Percentiles rank a stretch among this genome's conserved stretches.
These are phyloP conservation scores for Solanum pimpinellifolium DNA, from an alignment of 257 asterid species.

Conservation along the genomic window DNA sequence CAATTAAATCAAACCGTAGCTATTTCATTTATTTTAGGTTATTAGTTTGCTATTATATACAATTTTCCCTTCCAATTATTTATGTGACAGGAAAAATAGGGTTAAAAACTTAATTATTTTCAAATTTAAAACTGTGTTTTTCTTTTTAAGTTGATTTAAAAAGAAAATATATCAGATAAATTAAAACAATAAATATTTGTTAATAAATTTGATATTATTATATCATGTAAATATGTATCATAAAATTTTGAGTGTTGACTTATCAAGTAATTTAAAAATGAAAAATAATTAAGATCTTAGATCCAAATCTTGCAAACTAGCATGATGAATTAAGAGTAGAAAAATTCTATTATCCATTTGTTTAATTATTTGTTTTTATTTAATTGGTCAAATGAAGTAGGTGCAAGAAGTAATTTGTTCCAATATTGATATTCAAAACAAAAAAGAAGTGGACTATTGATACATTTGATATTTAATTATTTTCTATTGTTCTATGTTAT, in stretches of 20 bases:
- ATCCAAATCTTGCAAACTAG: background rate
- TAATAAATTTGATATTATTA: background rate
- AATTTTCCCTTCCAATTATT: background rate
- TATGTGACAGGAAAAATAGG: background rate
- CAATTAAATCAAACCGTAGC: too few species aligned
- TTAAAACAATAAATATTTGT: background rate
- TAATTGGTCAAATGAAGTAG: background rate
- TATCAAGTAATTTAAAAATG: background rate
- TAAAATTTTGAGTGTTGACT: background rate
- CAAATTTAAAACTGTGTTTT: background rate
- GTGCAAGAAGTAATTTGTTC: background rate
- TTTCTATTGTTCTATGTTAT: background rate
- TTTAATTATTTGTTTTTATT: background rate
- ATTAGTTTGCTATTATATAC: too few species aligned
- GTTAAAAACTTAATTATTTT: background rate
- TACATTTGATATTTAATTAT: background rate
- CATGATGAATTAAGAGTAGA: background rate
- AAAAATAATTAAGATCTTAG: background rate
- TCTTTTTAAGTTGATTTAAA: background rate
- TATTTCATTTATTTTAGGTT: too few species aligned
- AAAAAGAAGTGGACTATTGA: background rate
- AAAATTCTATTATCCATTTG: background rate
- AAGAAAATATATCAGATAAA: background rate
- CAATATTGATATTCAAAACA: background rate
- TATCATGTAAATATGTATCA: background rate